A percentile compares a stretch with the other conserved stretches of the same genome.
Conservation (phyloP, 495 filamentous ascomycete species). For the Astrothelium subdiscretum region DNA sequence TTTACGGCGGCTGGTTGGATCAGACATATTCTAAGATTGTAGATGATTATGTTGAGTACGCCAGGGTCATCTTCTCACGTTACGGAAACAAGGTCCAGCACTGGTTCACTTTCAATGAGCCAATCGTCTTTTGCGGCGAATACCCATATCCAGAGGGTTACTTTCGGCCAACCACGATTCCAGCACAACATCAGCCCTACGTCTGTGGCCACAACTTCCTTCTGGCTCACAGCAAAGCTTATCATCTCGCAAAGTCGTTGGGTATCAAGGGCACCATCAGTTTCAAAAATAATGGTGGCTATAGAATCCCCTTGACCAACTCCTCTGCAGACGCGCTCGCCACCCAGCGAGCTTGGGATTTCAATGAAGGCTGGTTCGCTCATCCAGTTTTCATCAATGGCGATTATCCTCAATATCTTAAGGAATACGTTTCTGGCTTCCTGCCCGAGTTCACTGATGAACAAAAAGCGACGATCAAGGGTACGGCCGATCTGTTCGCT, state of each 20-base stretch:
- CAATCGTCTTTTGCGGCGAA: constrained; percentile 24
- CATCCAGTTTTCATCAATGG: constrained; percentile 22
- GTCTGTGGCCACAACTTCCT: constrained; percentile 29
- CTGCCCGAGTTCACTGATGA: constrained; percentile 18
- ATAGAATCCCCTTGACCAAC: constrained; percentile 25
- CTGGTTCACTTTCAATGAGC: constrained; percentile 34
- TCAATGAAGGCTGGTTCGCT: constrained; percentile 26
- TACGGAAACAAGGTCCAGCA: constrained; percentile 18
- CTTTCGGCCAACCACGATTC: constrained; percentile 26
- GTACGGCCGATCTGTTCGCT: constrained; percentile 23
- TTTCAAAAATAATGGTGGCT: constrained; percentile 31
- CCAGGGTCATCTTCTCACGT: constrained; percentile 13
- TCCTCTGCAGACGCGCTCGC: constrained; percentile 16
- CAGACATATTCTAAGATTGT: constrained; percentile 11
- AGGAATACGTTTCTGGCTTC: constrained; percentile 19
- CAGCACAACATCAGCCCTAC: constrained; percentile 23
- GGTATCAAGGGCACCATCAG: constrained; percentile 24
- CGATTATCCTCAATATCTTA: constrained; percentile 21
- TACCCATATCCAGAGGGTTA: constrained; percentile 27
- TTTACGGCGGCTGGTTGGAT: constrained; percentile 24
- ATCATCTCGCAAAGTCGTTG: constrained; percentile 27
- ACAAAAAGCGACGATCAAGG: constrained; percentile 21
- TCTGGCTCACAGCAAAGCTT: constrained; percentile 26
- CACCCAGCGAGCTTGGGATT: constrained; percentile 24
- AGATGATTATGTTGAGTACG: constrained; percentile 19